Evolutionary conservation across 306 rosid genomes (phyloP).

Genomic region (Aeschynomene evenia): DNA sequence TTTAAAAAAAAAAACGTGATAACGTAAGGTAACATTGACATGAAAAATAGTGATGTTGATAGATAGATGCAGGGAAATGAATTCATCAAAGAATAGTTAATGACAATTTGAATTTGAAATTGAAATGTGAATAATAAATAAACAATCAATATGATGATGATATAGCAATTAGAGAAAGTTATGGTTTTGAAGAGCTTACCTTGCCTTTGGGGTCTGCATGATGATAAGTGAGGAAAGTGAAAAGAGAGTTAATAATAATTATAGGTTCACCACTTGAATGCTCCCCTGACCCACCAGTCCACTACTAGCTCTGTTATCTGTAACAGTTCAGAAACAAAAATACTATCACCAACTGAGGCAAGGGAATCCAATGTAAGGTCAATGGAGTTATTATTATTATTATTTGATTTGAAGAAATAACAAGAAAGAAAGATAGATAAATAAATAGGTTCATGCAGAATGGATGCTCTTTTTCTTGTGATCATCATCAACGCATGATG

Average conservation of each 20-base stretch:
- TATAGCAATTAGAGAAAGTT: neutral
- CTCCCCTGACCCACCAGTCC: conserved; percentile 64
- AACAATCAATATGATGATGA: neutral
- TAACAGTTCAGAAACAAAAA: conserved; percentile 32
- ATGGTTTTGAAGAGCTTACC: conserved; percentile 47
- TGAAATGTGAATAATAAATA: neutral
- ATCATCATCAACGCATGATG: conserved; percentile 36
- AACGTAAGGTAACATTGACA: neutral
- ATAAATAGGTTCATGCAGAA: conserved; percentile 63
- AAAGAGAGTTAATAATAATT: conserved; percentile 28
- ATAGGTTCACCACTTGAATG: conserved; percentile 51
- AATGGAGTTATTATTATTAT: conserved; percentile 24
- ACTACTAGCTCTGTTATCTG: conserved; percentile 48
- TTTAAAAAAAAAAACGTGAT: neutral
- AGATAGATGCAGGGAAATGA: neutral
- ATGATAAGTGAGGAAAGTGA: conserved; percentile 40
- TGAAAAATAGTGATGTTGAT: neutral
- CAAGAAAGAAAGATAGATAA: no score
- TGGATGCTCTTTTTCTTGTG: conserved; percentile 46
- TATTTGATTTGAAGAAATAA: no score
- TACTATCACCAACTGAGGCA: conserved; percentile 41
- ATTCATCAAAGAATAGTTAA: neutral
- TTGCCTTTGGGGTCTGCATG: conserved; percentile 90
- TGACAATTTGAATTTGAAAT: conserved; percentile 21
- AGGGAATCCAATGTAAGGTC: conserved; percentile 63